phyloP scores from a whole-genome alignment of 2,329 filamentous ascomycete genomes.

The Clathrospora elynae region DNA sequence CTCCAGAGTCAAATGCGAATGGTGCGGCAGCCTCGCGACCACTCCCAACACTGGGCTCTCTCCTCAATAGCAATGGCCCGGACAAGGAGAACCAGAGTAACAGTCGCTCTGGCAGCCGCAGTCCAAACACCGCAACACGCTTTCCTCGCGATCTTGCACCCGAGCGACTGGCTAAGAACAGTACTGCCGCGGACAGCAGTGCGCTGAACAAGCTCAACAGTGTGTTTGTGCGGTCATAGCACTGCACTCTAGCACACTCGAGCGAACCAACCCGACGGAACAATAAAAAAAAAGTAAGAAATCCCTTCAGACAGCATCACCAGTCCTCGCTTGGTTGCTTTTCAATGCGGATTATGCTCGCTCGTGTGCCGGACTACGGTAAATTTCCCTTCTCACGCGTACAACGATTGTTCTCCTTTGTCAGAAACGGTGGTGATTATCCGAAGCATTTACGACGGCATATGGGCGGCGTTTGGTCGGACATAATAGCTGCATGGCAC shows the following conservation, averaged over 20 bases:
- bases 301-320: no score
- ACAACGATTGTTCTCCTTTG: constrained; percentile 6
- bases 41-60: constrained; percentile 53
- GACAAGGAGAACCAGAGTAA: constrained; percentile 39
- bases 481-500: constrained; percentile 5
- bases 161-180: constrained; percentile 41
- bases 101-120: constrained; percentile 51
- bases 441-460: constrained; percentile 35
- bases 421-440: constrained; percentile 4
- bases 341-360: no score
- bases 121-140: constrained; percentile 42
- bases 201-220: constrained; percentile 45
- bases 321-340: no score
- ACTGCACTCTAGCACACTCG: no score
- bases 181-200: constrained; percentile 37
- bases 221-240: constrained; percentile 39
- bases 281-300: no score
- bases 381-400: no score
- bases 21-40: constrained; percentile 40
- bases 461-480: constrained; percentile 37
- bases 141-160: constrained; percentile 41
- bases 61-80: constrained; percentile 40
- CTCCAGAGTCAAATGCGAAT: constrained; percentile 44
- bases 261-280: no score
- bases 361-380: no score